Percentiles rank a stretch among this genome's conserved stretches.
Evolutionary conservation across 2,329 filamentous ascomycete species (phyloP).

Genomic region (Fusarium nisikadoi): DNA sequence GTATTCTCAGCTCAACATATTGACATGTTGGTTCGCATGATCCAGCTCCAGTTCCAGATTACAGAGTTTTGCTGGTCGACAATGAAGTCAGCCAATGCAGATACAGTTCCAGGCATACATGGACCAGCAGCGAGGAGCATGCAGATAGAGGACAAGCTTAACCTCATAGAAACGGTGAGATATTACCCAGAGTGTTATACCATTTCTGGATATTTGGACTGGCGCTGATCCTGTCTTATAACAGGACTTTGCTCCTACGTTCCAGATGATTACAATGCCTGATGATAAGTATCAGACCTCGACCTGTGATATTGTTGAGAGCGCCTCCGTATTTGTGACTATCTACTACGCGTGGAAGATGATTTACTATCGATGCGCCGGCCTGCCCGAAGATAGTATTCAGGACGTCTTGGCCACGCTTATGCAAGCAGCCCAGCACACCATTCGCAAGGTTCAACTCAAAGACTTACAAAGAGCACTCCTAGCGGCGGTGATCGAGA

Average conservation of each 20-base stretch:
- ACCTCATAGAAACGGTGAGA: not conserved
- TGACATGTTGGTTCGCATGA: not conserved
- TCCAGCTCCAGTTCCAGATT: not conserved
- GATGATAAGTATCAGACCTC: not conserved
- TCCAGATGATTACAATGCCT: not conserved
- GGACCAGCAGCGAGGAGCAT: rapidly evolving
- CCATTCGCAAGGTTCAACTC: not conserved
- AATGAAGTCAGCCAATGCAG: not conserved
- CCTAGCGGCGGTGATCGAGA: not conserved
- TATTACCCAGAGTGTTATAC: too few relatives aligned
- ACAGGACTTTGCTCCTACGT: not conserved
- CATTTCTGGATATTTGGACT: not conserved
- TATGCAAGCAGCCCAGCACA: not conserved
- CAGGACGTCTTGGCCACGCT: not conserved
- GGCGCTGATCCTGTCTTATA: not conserved
- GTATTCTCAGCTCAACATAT: not conserved
- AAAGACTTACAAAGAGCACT: not conserved
- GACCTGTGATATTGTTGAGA: not conserved
- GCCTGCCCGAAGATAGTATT: not conserved
- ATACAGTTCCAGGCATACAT: rapidly evolving
- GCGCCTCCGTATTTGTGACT: not conserved
- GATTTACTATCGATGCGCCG: not conserved
- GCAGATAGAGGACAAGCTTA: not conserved
- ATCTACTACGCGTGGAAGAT: not conserved
- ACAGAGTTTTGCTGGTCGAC: not conserved